Evolutionary conservation across 768 basidiomycete species (phyloP).

Genomic region (Rhodotorula babjevae): DNA sequence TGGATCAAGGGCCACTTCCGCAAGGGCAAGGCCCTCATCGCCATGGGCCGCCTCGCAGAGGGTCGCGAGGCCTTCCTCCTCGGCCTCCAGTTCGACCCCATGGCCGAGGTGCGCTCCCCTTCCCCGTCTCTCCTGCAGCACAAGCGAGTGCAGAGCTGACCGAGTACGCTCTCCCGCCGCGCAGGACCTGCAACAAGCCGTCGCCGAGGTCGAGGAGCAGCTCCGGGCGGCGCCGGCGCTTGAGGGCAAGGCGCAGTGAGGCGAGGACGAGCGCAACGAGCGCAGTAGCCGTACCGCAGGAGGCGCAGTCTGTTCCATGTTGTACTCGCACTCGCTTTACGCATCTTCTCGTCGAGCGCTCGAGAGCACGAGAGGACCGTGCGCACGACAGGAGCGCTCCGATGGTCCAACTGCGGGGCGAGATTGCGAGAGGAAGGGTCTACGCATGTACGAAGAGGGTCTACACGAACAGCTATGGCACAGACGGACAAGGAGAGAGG

Average conservation of each 20-base stretch:
- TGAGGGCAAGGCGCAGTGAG: neutral
- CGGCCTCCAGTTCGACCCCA: conserved; percentile 78
- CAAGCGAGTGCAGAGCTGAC: too few relatives aligned
- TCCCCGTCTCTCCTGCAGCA: neutral
- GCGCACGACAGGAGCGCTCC: too few relatives aligned
- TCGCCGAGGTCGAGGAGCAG: conserved; percentile 28
- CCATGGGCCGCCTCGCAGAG: conserved; percentile 63
- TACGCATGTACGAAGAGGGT: neutral
- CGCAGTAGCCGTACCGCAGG: neutral
- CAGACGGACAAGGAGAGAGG: too few relatives aligned
- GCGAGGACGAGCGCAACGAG: too few relatives aligned
- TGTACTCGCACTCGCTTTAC: neutral
- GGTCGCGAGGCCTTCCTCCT: conserved; percentile 75
- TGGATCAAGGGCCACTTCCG: conserved; percentile 98
- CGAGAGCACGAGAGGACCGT: too few relatives aligned
- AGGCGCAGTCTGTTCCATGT: neutral
- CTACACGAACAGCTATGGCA: neutral
- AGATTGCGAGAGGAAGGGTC: neutral
- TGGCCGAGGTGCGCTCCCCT: conserved; percentile 53
- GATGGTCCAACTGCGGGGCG: too few relatives aligned
- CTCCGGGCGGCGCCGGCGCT: neutral
- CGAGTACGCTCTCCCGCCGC: neutral
- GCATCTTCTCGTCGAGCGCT: too few relatives aligned
- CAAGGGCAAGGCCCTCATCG: conserved; percentile 80
- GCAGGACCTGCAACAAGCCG: conserved; percentile 25